phyloP scores from a whole-genome alignment of 2,329 filamentous ascomycete genomes.

The Fusarium sp. region DNA sequence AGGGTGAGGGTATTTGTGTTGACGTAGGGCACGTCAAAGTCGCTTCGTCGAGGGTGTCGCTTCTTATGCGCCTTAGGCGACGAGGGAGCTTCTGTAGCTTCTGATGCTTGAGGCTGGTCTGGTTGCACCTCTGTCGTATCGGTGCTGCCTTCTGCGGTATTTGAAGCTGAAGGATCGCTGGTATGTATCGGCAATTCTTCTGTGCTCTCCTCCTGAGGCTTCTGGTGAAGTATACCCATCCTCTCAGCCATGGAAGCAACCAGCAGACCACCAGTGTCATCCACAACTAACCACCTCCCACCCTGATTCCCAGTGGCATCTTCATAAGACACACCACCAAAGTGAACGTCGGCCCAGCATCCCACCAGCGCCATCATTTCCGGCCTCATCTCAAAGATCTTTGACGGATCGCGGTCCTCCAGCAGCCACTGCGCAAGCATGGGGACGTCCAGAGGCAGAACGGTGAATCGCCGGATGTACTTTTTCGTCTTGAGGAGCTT shows the following conservation, averaged over 20 bases:
- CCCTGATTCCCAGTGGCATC: constrained; percentile 43
- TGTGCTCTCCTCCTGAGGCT: constrained; percentile 41
- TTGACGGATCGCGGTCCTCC: constrained; percentile 80
- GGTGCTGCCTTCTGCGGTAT: neutral
- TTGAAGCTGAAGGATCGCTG: constrained; percentile 2
- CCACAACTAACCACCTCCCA: constrained; percentile 80
- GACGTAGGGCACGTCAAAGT: constrained; percentile 73
- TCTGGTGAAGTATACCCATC: constrained; percentile 80
- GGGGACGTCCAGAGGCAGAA: constrained; percentile 84
- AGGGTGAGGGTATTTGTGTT: constrained; percentile 82
- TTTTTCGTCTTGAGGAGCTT: constrained; percentile 94
- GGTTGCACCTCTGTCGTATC: constrained; percentile 6
- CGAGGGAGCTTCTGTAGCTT: constrained; percentile 1
- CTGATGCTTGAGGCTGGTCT: constrained; percentile 15
- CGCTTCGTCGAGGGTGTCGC: constrained; percentile 50
- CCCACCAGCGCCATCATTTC: constrained; percentile 84
- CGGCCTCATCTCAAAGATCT: constrained; percentile 86
- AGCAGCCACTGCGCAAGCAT: constrained; percentile 81
- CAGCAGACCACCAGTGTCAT: constrained; percentile 86
- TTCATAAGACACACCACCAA: constrained; percentile 49
- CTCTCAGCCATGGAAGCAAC: constrained; percentile 87
- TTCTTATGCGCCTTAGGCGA: constrained; percentile 33
- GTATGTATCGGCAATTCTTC: constrained; percentile 2
- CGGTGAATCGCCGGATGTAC: constrained; percentile 87
- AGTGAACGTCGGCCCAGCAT: constrained; percentile 92